Evolutionary conservation across 2,329 filamentous ascomycete genomes (phyloP), one percentile per base, ranked within the genome.

Genomic region (Colletotrichum chlorophyti): DNA sequence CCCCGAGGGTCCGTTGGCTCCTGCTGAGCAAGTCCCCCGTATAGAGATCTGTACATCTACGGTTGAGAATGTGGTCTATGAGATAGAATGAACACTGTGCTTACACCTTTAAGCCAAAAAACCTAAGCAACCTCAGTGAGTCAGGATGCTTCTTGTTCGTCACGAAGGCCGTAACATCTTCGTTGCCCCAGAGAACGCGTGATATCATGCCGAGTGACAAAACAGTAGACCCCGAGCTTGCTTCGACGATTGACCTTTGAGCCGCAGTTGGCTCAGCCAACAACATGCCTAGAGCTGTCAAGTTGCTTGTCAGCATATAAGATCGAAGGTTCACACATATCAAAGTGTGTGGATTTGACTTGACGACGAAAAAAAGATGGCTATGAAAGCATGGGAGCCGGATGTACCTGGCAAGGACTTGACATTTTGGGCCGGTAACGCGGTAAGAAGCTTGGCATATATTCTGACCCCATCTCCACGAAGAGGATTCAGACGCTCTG

Each of bases 371-470:
- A 15, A 35, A 34, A 5, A n/a, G 14, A 34, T 7, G 12, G 12
- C n/a, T 34, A n/a, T 12, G 31, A 12, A 5, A 31, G 26, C 26
- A 24, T 7, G 2, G 12, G 12, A 4, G 11, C 8, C 32, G 17
- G 32, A 65, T 66, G 15, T 67, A 81, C 80, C 81, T 65, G 85
- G 85, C 70, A 87, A 77, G 15, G 82, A 79, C 65, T 88, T 87
- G 63, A 88, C 82, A 48, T 87, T 87, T 55, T 86, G 82, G 11
- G 84, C 82, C 1, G 85, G 84, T 60, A 83, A 81, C 73, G 81
- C 81, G 3, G 82, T 83, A 78, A 87, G 83, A 80, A 87, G 83
- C 70, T 87, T 87, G 29, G 85, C 85, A 60, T 86, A 87, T 60
- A 88, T 85, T 19, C 83, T 79, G 3, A 88, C 81, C 1, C 82